Conservation (phyloP, 805 yeast species). For the Candida berthetii region DNA sequence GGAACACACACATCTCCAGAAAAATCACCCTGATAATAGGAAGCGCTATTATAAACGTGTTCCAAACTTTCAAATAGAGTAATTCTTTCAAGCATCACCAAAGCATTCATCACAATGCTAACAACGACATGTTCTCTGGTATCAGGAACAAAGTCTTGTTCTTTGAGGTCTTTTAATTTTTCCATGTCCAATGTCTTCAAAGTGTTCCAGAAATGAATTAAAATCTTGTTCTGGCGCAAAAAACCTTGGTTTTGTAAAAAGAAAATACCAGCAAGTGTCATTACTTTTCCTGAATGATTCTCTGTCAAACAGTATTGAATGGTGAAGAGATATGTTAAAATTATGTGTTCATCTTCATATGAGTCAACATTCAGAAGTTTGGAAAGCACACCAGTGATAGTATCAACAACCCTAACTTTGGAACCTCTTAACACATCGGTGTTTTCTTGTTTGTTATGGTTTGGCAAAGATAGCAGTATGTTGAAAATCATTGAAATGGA, state of each 20-base stretch:
- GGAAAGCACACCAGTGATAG: conserved; percentile 17
- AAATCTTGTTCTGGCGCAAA: conserved; percentile 21
- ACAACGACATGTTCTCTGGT: conserved; percentile 28
- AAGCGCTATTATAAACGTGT: conserved; percentile 24
- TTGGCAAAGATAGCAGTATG: conserved; percentile 37
- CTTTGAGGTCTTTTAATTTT: conserved; percentile 25
- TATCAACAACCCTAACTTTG: conserved; percentile 35
- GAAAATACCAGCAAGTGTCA: conserved; percentile 35
- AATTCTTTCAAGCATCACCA: conserved; percentile 40
- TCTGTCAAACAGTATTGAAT: conserved; percentile 27
- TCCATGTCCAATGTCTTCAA: conserved; percentile 16
- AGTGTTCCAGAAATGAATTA: conserved; percentile 20
- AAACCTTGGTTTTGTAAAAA: conserved; percentile 49
- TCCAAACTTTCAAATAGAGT: conserved; percentile 28
- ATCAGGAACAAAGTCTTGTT: conserved; percentile 28
- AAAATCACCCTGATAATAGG: conserved; percentile 32
- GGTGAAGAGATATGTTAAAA: conserved; percentile 30
- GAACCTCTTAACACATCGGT: conserved; percentile 25
- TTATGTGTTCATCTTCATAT: conserved; percentile 21
- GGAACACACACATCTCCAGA: conserved; percentile 12
- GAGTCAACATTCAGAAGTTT: conserved; percentile 15
- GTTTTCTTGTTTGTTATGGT: conserved; percentile 42
- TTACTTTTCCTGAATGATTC: conserved; percentile 24
- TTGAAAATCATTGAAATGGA: conserved; percentile 34
- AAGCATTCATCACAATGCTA: conserved; percentile 34